A percentile compares a stretch with the other conserved stretches of the same genome.
phyloP scores from a whole-genome alignment of 768 basidiomycete genomes.

The Lactarius pseudohatsudake region DNA sequence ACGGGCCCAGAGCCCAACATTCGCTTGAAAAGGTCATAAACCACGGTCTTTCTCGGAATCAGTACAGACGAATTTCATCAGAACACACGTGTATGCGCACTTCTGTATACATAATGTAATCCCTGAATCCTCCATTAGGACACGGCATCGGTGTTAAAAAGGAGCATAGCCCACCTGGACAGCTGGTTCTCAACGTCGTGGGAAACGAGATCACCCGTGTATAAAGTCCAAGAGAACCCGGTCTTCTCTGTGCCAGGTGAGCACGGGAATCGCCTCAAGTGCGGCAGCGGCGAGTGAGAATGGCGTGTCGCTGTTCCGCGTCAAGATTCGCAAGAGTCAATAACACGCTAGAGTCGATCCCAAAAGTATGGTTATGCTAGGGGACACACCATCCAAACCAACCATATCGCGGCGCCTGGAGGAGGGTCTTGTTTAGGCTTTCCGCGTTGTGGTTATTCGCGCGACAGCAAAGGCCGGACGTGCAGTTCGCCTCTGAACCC shows the following conservation, averaged over 20 bases:
- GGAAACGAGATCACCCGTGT: conserved; percentile 72
- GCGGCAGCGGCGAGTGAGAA: conserved; percentile 58
- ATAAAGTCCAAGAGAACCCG: conserved; percentile 65
- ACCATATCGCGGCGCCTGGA: conserved; percentile 69
- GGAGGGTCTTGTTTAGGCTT: conserved; percentile 51
- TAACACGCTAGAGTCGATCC: not conserved
- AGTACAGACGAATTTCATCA: conserved; percentile 5
- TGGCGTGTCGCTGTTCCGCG: conserved; percentile 53
- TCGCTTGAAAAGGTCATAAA: conserved; percentile 66
- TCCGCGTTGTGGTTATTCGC: conserved; percentile 47
- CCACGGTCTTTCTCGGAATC: conserved; percentile 45
- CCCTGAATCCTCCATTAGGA: conserved; percentile 38
- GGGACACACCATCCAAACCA: conserved; percentile 53
- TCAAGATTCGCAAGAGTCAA: not conserved
- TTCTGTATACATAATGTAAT: conserved; percentile 62
- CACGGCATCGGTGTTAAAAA: not conserved
- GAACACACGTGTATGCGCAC: conserved; percentile 36
- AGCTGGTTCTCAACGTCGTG: conserved; percentile 68
- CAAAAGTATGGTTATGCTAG: not conserved
- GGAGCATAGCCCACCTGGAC: conserved; percentile 46
- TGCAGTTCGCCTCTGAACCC: conserved; percentile 72
- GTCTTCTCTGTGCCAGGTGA: conserved; percentile 59
- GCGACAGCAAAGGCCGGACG: conserved; percentile 65
- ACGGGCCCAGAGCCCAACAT: conserved; percentile 67
- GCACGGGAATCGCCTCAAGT: conserved; percentile 63